Evolutionary conservation across 805 yeast genomes (phyloP).

Genomic region (Wickerhamiella sorbophila): DNA sequence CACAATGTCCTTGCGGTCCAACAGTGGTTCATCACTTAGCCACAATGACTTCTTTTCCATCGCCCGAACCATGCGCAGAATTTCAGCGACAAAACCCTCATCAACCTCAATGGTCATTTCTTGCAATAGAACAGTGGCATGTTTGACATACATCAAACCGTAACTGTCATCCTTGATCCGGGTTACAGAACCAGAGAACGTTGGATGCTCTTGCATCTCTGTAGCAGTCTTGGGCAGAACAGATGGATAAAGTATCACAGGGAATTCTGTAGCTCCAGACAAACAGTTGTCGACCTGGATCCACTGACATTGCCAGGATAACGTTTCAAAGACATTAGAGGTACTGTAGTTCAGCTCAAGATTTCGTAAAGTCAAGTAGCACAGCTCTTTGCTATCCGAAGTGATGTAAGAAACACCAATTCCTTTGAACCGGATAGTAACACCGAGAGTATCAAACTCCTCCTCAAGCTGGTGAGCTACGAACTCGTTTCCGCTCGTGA

Average conservation of each 20-base stretch:
- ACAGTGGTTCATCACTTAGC: slow-evolving; percentile 27
- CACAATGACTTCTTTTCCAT: slow-evolving; percentile 3
- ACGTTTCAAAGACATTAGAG: slow-evolving; percentile 68
- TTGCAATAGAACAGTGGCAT: slow-evolving; percentile 78
- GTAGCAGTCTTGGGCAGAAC: slow-evolving; percentile 71
- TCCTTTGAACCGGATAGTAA: slow-evolving; percentile 56
- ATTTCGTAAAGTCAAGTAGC: slow-evolving; percentile 73
- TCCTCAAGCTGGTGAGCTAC: slow-evolving; percentile 11
- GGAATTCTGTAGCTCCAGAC: slow-evolving; percentile 66
- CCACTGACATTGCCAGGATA: slow-evolving; percentile 80
- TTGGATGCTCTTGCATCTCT: slow-evolving; percentile 81
- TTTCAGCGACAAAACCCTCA: slow-evolving; percentile 76
- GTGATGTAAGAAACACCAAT: slow-evolving; percentile 77
- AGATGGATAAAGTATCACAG: slow-evolving; percentile 79
- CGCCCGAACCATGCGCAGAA: slow-evolving; percentile 63
- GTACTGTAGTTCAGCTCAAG: slow-evolving; percentile 68
- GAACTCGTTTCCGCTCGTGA: not conserved
- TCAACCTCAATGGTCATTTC: slow-evolving; percentile 87
- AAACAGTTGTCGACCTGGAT: slow-evolving; percentile 86
- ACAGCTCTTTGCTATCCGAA: slow-evolving; percentile 54
- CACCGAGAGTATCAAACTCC: slow-evolving; percentile 22
- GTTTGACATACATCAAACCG: slow-evolving; percentile 81
- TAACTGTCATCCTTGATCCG: slow-evolving; percentile 77
- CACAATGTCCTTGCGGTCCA: slow-evolving; percentile 49
- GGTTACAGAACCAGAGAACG: slow-evolving; percentile 73